Conservation (phyloP, 2,329 filamentous ascomycete genomes). For the Sporothrix inflata region DNA sequence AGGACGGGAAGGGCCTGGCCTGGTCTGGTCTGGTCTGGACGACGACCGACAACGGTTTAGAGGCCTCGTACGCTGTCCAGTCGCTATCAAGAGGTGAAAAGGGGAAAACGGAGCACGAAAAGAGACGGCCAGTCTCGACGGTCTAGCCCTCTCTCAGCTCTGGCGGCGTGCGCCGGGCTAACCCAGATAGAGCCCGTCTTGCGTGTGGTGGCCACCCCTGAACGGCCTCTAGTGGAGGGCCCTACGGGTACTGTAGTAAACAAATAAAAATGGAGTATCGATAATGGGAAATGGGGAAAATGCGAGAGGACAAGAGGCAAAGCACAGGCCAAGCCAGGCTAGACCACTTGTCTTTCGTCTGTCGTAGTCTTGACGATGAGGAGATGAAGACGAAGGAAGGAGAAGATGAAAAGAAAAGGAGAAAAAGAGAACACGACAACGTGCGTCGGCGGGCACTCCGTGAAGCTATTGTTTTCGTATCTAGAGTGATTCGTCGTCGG, state of each 20-base stretch:
- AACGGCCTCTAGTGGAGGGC: slow-evolving; percentile 12
- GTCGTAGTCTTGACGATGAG: not conserved
- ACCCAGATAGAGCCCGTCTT: not conserved
- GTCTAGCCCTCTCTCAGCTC: slow-evolving; percentile 11
- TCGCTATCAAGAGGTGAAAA: not conserved
- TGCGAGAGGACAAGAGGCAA: not conserved
- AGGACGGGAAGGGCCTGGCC: not conserved
- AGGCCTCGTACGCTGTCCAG: not conserved
- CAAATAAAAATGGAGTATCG: slow-evolving; percentile 9
- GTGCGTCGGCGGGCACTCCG: not conserved
- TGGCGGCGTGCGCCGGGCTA: not conserved
- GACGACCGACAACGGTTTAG: not conserved
- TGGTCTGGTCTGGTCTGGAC: not conserved
- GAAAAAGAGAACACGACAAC: not conserved
- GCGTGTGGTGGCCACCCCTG: not conserved
- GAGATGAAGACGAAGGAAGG: not conserved
- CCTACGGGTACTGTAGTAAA: not conserved
- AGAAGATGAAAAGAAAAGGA: not conserved
- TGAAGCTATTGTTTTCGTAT: slow-evolving; percentile 8
- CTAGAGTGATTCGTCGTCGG: slow-evolving; percentile 10
- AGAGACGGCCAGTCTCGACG: not conserved
- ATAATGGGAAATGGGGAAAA: slow-evolving; percentile 3
- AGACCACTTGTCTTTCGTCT: not conserved
- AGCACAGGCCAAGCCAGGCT: not conserved
- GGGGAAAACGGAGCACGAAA: not conserved